Conservation (phyloP, 495 filamentous ascomycete genomes). For the Friedmanniomyces simplex region DNA sequence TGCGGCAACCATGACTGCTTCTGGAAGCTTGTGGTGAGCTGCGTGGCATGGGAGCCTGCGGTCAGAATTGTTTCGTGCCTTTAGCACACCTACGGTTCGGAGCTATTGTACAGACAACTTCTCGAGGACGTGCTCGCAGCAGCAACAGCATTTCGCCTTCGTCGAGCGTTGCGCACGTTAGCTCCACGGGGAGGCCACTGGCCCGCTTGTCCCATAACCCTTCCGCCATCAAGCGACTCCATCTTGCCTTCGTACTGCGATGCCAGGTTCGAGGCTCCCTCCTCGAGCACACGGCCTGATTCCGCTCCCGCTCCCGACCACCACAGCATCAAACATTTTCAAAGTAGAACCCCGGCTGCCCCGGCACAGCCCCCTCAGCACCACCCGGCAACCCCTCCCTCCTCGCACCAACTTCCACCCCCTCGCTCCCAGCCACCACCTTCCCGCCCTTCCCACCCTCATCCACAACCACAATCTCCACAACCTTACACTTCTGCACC, state of each 20-base stretch:
- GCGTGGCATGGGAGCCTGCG: background rate
- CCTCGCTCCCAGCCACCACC: conserved; percentile 19
- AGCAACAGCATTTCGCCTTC: too few relatives aligned
- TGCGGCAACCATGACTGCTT: background rate
- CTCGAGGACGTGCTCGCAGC: background rate
- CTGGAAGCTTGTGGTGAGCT: background rate
- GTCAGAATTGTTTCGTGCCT: background rate
- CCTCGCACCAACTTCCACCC: conserved; percentile 18
- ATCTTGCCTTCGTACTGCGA: too few relatives aligned
- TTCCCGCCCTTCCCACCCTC: conserved; percentile 30
- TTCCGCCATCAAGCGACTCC: too few relatives aligned
- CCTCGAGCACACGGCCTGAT: background rate
- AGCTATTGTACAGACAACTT: too few relatives aligned
- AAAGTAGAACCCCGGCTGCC: conserved; percentile 28
- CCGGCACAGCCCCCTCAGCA: conserved; percentile 27
- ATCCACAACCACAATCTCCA: conserved; percentile 34
- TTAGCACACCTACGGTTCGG: too few relatives aligned
- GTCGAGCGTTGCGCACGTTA: too few relatives aligned
- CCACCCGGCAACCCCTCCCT: conserved; percentile 19
- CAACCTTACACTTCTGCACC: conserved; percentile 28
- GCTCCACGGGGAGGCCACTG: too few relatives aligned
- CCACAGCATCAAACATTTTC: conserved; percentile 21
- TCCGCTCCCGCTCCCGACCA: background rate
- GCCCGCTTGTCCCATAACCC: too few relatives aligned
- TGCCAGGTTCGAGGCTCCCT: too few relatives aligned